Evolutionary conservation across 1,284 basidiomycete genomes (phyloP).

Genomic region (Ceratobasidium sp.): DNA sequence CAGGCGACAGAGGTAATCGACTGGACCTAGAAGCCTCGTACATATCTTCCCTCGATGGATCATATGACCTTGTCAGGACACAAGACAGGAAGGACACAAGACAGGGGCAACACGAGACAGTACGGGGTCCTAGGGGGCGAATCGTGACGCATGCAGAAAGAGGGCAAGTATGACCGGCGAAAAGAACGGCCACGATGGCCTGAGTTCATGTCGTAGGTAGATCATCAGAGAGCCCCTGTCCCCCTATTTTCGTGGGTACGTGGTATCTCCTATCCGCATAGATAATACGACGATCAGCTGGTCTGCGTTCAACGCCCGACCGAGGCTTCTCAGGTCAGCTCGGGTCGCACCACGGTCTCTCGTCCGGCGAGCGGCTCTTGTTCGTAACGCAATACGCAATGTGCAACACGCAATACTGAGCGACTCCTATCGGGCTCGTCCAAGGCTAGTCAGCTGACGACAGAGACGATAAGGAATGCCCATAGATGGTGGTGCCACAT

Average conservation of each 20-base stretch:
- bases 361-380: no score
- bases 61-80: conserved; percentile 2
- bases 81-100: background rate
- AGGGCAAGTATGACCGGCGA: background rate
- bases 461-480: background rate
- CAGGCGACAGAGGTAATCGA: background rate
- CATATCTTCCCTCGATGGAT: background rate
- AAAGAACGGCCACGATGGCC: background rate
- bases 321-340: background rate
- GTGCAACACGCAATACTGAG: background rate
- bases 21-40: background rate
- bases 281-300: conserved; percentile 6
- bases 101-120: background rate
- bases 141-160: background rate
- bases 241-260: background rate
- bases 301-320: background rate
- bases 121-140: conserved; percentile 3
- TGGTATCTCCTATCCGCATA: background rate
- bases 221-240: background rate
- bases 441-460: conserved; percentile 5
- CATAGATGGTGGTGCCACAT: conserved; percentile 2
- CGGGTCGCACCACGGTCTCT: conserved; percentile 16
- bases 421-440: background rate
- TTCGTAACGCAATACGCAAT: background rate
- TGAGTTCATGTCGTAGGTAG: background rate